Percentiles rank a stretch among this genome's conserved stretches.
Evolutionary conservation across 345 rosid genomes (phyloP).

Genomic region (Bruguiera gymnorhiza): DNA sequence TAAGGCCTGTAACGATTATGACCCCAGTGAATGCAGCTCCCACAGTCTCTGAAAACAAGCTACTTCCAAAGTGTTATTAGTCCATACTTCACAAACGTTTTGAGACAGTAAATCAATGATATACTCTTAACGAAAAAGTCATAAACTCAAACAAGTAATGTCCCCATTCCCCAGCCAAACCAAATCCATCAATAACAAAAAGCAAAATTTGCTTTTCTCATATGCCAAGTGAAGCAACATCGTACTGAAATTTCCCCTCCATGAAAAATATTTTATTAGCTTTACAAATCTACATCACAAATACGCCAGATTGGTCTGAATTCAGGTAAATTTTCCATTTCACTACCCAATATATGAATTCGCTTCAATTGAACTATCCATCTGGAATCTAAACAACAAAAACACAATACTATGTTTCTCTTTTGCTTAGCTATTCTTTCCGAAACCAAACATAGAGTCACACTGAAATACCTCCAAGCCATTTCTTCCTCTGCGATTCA

Average conservation of each 20-base stretch:
- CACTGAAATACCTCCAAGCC: slow-evolving; percentile 51
- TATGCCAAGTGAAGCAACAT: no score
- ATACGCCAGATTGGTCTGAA: no score
- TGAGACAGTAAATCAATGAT: not conserved
- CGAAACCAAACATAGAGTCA: not conserved
- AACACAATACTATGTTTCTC: no score
- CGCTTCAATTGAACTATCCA: no score
- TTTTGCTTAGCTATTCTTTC: no score
- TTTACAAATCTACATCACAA: no score
- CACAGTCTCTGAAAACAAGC: slow-evolving; percentile 77
- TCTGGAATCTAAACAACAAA: no score
- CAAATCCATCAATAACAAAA: not conserved
- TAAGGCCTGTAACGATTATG: slow-evolving; percentile 51
- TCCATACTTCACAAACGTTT: slow-evolving; percentile 26
- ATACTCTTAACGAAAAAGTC: not conserved
- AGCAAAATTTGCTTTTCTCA: no score
- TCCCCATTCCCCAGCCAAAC: not conserved
- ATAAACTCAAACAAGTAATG: not conserved
- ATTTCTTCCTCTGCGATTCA: slow-evolving; percentile 47
- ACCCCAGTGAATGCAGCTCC: slow-evolving; percentile 75
- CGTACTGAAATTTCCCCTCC: no score
- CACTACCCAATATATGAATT: no score
- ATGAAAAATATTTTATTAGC: no score
- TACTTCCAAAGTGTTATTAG: slow-evolving; percentile 64
- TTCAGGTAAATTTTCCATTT: no score